These are phyloP conservation scores for Pythium brachiatum DNA, from an alignment of 352 stramenopile species.

Conservation along the genomic window DNA sequence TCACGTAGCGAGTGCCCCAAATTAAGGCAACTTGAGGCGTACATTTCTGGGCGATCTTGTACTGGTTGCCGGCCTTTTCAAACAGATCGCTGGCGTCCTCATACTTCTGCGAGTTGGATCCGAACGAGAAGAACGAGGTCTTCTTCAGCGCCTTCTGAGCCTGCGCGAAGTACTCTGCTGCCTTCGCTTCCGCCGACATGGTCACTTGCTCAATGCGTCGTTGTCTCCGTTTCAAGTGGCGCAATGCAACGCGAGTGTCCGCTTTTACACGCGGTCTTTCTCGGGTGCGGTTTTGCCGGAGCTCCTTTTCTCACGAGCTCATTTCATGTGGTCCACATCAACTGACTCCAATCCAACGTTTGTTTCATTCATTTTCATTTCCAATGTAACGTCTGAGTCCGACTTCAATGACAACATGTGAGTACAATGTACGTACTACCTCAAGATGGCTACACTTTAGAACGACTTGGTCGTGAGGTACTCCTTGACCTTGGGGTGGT, in stretches of 20 bases:
- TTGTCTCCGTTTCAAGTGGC: neutral
- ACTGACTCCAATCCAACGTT: conserved; percentile 2
- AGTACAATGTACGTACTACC: neutral
- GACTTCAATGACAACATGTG: conserved; percentile 16
- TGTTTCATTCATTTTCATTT: conserved; percentile 1
- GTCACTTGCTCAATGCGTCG: neutral
- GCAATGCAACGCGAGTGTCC: no score
- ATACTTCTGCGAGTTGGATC: conserved; percentile 90
- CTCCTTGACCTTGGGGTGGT: conserved; percentile 36
- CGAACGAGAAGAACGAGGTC: conserved; percentile 96
- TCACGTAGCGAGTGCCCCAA: neutral
- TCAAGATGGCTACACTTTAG: conserved; percentile 7
- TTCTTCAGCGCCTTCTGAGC: conserved; percentile 91
- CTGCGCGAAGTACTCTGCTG: conserved; percentile 74
- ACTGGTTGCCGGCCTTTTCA: conserved; percentile 95
- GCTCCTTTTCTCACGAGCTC: conserved; percentile 2
- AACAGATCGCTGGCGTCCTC: conserved; percentile 96
- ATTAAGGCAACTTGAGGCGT: conserved; percentile 14
- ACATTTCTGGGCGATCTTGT: conserved; percentile 95
- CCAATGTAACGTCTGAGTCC: neutral
- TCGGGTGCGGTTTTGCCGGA: neutral
- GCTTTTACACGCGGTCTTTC: neutral
- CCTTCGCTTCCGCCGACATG: conserved; percentile 78
- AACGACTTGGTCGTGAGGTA: conserved; percentile 28
- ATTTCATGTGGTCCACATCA: conserved; percentile 6